These are phyloP conservation scores for Nidula microcarpa DNA, from an alignment of 768 basidiomycete species.

Conservation along the genomic window DNA sequence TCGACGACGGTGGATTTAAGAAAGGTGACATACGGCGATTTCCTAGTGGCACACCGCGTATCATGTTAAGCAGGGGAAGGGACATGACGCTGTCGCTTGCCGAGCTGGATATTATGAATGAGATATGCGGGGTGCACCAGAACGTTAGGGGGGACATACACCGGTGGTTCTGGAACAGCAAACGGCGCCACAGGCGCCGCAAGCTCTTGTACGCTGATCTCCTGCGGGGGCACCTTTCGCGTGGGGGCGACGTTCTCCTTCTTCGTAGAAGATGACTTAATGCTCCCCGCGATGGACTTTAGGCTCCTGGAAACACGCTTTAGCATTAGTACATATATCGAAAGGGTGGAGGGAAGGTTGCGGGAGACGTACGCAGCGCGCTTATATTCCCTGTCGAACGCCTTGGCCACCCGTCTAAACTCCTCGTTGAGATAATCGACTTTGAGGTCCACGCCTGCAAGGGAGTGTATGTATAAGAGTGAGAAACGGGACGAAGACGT, in stretches of 20 bases:
- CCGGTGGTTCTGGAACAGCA: constrained; percentile 20
- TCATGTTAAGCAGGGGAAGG: constrained; percentile 42
- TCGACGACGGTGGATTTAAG: background rate
- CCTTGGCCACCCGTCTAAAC: background rate
- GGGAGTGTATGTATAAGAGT: background rate
- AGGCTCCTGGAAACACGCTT: background rate
- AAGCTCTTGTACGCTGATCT: background rate
- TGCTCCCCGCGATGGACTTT: background rate
- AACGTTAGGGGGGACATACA: constrained; percentile 12
- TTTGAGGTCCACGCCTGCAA: background rate
- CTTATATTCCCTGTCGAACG: background rate
- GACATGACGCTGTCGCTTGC: constrained; percentile 46
- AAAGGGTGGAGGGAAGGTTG: background rate
- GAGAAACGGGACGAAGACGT: background rate
- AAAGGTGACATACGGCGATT: constrained; percentile 34
- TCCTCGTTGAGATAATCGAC: background rate
- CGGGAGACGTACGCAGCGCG: background rate
- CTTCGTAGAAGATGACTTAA: background rate
- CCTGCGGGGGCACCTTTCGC: background rate
- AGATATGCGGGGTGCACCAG: constrained; percentile 2
- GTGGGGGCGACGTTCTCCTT: background rate
- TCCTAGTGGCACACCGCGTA: constrained; percentile 42
- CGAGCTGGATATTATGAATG: constrained; percentile 23
- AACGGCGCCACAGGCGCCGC: background rate
- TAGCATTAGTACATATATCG: background rate